Conservation (phyloP, 495 filamentous ascomycete species). For the Xylaria acuta region DNA sequence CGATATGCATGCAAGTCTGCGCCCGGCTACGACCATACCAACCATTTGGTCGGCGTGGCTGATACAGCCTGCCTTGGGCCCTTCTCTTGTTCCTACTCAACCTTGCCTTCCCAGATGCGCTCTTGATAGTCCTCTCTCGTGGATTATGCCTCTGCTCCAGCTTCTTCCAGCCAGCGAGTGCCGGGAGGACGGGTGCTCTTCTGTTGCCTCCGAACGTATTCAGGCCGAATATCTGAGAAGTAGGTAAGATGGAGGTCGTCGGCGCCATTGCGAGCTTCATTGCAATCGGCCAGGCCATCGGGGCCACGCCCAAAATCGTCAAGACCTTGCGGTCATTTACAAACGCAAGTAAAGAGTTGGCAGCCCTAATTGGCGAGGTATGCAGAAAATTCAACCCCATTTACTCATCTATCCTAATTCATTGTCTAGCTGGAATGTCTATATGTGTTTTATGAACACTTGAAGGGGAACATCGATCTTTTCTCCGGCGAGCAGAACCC, state of each 20-base stretch:
- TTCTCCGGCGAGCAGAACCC: conserved; percentile 11
- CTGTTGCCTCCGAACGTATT: not conserved
- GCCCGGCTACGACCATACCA: not conserved
- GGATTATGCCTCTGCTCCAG: not conserved
- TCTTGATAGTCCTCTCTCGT: not conserved
- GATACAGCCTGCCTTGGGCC: not conserved
- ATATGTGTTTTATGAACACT: not conserved
- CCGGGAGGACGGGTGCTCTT: not conserved
- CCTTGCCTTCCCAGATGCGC: not conserved
- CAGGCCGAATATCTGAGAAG: not conserved
- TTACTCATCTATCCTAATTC: not conserved
- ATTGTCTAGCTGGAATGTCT: not conserved
- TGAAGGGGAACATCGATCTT: conserved; percentile 8
- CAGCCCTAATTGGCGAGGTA: conserved; percentile 9
- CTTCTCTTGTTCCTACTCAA: not conserved
- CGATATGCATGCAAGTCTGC: not conserved
- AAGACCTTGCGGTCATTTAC: conserved; percentile 18
- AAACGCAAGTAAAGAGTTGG: conserved; percentile 24
- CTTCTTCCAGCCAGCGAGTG: not conserved
- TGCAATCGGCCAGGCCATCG: conserved; percentile 34
- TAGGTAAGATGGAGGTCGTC: conserved; percentile 30
- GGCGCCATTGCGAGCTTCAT: conserved; percentile 31
- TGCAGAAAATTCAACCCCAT: not conserved
- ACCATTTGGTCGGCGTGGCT: not conserved
- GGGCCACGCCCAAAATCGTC: conserved; percentile 30